Conservation (phyloP, 1,284 basidiomycete genomes). For the Cerioporus squamosus region DNA sequence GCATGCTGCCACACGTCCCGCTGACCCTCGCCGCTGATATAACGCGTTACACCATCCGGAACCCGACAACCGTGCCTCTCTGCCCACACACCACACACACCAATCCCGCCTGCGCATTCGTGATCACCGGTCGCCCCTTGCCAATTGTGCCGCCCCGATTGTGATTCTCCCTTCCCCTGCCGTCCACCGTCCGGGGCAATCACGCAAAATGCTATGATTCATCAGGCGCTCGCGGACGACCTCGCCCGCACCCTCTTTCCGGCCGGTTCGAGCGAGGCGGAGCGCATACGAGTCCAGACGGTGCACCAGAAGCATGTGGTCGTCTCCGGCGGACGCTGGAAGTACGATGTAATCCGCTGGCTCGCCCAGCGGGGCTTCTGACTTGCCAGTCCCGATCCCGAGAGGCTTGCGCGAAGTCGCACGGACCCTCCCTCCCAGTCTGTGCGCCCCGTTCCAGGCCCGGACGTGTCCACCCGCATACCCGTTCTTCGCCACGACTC, state of each 20-base stretch:
- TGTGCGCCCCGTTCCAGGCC: not conserved
- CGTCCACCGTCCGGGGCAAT: not conserved
- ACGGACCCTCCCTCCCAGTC: not conserved
- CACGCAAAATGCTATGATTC: not conserved
- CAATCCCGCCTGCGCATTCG: slow-evolving; percentile 8
- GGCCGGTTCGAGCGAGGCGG: slow-evolving; percentile 47
- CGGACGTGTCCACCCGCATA: not conserved
- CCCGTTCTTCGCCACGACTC: not conserved
- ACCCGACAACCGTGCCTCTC: not conserved
- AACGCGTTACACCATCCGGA: no score
- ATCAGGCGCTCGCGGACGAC: slow-evolving; percentile 57
- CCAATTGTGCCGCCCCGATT: not conserved
- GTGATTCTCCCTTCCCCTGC: slow-evolving; percentile 1
- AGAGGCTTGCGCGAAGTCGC: not conserved
- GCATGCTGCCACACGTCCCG: not conserved
- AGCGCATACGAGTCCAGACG: slow-evolving; percentile 50
- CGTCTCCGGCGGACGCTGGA: slow-evolving; percentile 63
- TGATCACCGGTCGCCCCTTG: not conserved
- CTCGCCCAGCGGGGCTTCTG: slow-evolving; percentile 63
- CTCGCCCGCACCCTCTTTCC: slow-evolving; percentile 51
- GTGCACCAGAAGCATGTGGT: slow-evolving; percentile 54
- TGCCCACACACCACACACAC: not conserved
- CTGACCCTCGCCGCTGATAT: no score
- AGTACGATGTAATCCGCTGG: slow-evolving; percentile 59
- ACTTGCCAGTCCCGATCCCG: not conserved